phyloP scores from a whole-genome alignment of 2,329 filamentous ascomycete species.

The Ustulina deusta region DNA sequence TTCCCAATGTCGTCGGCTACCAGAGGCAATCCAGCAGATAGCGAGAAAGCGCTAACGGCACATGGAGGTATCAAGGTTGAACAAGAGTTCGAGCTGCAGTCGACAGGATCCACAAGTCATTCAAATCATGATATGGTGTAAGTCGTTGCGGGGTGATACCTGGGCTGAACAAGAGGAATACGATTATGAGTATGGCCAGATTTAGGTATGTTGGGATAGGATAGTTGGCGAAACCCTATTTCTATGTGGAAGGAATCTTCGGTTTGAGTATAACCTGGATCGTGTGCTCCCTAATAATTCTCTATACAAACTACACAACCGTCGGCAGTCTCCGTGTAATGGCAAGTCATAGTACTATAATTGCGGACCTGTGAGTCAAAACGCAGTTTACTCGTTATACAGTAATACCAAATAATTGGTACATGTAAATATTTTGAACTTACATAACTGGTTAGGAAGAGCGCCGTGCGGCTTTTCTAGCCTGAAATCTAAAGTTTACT shows the following conservation, averaged over 20 bases:
- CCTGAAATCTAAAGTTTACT: too few species aligned
- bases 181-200: constrained; percentile 11
- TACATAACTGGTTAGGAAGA: too few species aligned
- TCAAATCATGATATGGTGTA: constrained; percentile 7
- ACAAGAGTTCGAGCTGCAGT: constrained; percentile 29
- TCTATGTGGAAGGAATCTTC: constrained; percentile 7
- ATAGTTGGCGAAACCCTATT: background rate
- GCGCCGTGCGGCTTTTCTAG: too few species aligned
- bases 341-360: too few species aligned
- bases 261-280: constrained; percentile 7
- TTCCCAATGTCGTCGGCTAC: constrained; percentile 9
- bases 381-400: too few species aligned
- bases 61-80: constrained; percentile 21
- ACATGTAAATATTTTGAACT: too few species aligned
- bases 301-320: background rate
- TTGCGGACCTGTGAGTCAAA: too few species aligned
- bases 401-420: too few species aligned
- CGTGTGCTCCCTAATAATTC: background rate
- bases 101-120: constrained; percentile 2
- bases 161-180: constrained; percentile 4
- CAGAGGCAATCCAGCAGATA: background rate
- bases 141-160: background rate
- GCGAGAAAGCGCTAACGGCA: constrained; percentile 12
- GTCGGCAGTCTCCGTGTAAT: background rate
- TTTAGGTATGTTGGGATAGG: background rate